Conservation (phyloP, 164 flowering plant genomes). For the Akebia trifoliata region DNA sequence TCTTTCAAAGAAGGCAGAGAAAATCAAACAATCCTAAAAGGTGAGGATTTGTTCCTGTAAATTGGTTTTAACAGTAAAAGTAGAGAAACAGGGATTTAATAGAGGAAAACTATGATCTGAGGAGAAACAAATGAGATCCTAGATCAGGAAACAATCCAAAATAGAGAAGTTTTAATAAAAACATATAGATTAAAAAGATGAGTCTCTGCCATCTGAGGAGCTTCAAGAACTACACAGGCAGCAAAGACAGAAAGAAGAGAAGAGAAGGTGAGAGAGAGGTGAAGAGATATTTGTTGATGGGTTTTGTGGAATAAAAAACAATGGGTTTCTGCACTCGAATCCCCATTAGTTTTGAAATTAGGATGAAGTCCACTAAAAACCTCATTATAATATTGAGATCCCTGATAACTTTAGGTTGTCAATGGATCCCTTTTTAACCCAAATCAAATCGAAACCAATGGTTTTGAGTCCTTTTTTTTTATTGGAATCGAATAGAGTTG, state of each 20-base stretch:
- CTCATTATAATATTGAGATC: neutral
- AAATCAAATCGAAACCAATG: too few species aligned
- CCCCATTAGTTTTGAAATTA: neutral
- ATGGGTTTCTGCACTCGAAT: neutral
- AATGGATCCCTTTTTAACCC: too few species aligned
- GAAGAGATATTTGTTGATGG: neutral
- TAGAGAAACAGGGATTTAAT: conserved; percentile 1
- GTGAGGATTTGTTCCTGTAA: neutral
- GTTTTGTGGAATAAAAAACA: neutral
- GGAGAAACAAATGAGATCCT: neutral
- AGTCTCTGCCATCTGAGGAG: too few species aligned
- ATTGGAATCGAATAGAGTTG: too few species aligned
- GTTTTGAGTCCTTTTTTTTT: too few species aligned
- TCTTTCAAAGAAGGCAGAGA: too few species aligned
- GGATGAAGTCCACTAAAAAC: neutral
- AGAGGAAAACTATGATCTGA: neutral
- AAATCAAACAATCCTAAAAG: neutral
- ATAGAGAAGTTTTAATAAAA: neutral
- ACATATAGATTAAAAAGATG: neutral
- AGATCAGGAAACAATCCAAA: neutral
- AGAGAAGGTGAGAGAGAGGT: neutral
- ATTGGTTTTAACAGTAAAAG: too few species aligned
- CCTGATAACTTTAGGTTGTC: neutral
- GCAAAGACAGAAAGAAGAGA: neutral
- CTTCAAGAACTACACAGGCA: too few species aligned